Evolutionary conservation across 352 stramenopile species (phyloP), one percentile per base, ranked within the genome.

Genomic region (Phytopythium cucurbitacearum): DNA sequence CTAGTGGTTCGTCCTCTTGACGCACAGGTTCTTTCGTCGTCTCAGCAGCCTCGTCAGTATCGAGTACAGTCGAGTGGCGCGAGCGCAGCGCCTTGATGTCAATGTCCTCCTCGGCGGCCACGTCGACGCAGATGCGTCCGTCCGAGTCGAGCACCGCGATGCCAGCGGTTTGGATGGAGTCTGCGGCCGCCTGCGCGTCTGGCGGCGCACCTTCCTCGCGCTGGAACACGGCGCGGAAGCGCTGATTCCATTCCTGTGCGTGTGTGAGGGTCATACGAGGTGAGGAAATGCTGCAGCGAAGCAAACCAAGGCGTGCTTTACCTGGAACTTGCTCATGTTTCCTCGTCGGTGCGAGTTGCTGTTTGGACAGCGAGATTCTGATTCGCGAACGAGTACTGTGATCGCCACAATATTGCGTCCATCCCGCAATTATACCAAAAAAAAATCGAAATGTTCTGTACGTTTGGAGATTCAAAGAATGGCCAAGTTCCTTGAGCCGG

Each of bases 51-150:
- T 12, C 16, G 5, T 15, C 7, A 28, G 7, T 9, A 7, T 7
- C 42, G 32, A 13, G 0, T 21, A 80, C 28, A n/a, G 74, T 63
- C 32, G 60, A 55, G 50, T 80, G 74, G 42, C 16, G 41, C 5
- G 42, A 32, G 32, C 58, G 57, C 34, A 70, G 45, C 2, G 50
- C 49, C 34, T 67, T 47, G 50, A 70, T 16, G 40, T 70, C 62
- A 42, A 70, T 60, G 40, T 70, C 58, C n/a, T 70, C 62, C 12
- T 70, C 62, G 41, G 63, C 62, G 1, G 62, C 62, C 41, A 70
- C 53, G 40, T 70, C 58, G 33, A 70, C 9, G 1, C 36, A 42
- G 46, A 70, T 70, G 49, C 58, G 62, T 7, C 62, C 62, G 51
- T 70, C 58, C 4, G 53, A 51, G 44, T 7, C 6, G 13, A 4